Base-by-base conservation (phyloP, 2,329 filamentous ascomycete genomes). In the Penicillium sp. region DNA sequence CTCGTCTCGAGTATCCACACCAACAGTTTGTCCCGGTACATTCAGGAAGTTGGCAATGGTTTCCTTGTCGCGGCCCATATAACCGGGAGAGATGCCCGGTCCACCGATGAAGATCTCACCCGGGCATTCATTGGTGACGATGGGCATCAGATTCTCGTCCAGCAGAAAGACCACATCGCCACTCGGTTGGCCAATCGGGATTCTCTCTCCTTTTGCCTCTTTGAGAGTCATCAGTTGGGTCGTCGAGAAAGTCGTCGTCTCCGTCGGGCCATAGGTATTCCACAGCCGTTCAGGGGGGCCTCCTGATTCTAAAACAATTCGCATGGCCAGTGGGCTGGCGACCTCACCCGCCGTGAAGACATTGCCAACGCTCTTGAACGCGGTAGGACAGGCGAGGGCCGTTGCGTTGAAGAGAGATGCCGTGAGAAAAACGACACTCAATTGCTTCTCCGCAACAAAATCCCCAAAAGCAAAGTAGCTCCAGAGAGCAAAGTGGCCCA, bases 51-150 rank as follows among this genome's bases (percentile, higher is more conserved):
- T 80, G 5, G 91, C 56, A 49, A 93, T 66, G 41, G 79, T 90
- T 51, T 80, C 76, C 39, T 77, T 71, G 0, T 70, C 67, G 4
- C 73, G 52, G 8, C 64, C 77, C 1, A 83, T 68, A 54, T 91
- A 93, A 3, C 83, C 83, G 57, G 87, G 83, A 2, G 87, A 84
- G 14, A 94, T 71, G 34, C 87, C 88, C 33, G 77, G 26, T 1
- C 55, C 57, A 2, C 41, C 54, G 4, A 60, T 41, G 18, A 43
- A 45, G 4, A 59, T 30, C 27, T 60, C 55, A 0, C 57, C 57
- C 13, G 43, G 30, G 6, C 52, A 40, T 0, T 53, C 52, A 10
- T 41, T n/a, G 7, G 7, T 33, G 6, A 17, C 10, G 4, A 52
- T 45, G 2, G 35, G 29, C 1, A n/a, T 7, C 5, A 43, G 18